These are phyloP conservation scores for Fusarium compactum DNA, from an alignment of 2,329 filamentous ascomycete species.

Conservation along the genomic window DNA sequence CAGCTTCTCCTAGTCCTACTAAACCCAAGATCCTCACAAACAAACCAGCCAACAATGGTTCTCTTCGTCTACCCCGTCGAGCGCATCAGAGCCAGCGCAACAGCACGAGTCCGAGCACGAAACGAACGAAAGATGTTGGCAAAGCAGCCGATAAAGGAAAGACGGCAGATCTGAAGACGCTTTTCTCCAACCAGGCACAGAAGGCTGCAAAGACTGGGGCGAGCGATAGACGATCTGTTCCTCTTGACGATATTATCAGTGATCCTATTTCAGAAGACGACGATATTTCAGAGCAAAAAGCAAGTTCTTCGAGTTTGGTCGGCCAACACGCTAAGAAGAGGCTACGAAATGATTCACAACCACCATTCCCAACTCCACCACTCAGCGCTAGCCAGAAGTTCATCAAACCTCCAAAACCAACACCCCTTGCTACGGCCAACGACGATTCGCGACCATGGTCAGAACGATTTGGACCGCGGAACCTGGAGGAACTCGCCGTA, in stretches of 20 bases:
- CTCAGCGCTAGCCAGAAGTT: conserved; percentile 64
- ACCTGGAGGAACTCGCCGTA: conserved; percentile 86
- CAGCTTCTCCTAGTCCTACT: conserved; percentile 57
- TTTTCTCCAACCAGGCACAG: conserved; percentile 73
- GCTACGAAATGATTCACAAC: conserved; percentile 54
- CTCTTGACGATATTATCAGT: conserved; percentile 64
- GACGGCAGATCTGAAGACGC: conserved; percentile 67
- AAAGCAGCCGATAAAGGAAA: conserved; percentile 64
- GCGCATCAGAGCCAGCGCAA: conserved; percentile 48
- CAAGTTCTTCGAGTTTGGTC: conserved; percentile 66
- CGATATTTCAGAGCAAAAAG: conserved; percentile 64
- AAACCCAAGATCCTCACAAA: conserved; percentile 48
- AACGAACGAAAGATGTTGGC: conserved; percentile 55
- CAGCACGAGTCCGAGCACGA: conserved; percentile 51
- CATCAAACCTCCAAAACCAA: conserved; percentile 57
- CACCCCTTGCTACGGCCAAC: conserved; percentile 48
- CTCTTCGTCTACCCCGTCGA: conserved; percentile 44
- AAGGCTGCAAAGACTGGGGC: conserved; percentile 54
- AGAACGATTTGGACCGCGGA: conserved; percentile 81
- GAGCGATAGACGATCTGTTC: conserved; percentile 47
- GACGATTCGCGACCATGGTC: conserved; percentile 84
- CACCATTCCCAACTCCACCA: conserved; percentile 37
- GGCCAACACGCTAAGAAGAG: conserved; percentile 68
- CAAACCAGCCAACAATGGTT: conserved; percentile 37
- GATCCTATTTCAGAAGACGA: conserved; percentile 72